phyloP scores from a whole-genome alignment of 306 rosid species.

The Quercus mongolica region DNA sequence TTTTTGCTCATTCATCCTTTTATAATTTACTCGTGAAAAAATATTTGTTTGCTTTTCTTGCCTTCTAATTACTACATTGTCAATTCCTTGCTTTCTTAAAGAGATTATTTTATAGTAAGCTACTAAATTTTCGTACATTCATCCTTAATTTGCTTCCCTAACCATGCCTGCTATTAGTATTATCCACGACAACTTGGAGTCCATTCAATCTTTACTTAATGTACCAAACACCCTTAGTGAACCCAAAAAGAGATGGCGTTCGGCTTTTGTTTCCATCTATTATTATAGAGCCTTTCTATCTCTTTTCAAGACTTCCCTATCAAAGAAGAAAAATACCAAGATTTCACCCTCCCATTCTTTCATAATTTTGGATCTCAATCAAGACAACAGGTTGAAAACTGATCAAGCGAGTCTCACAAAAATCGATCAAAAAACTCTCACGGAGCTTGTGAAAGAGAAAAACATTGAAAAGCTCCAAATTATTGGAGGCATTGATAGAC shows the following conservation, averaged over 20 bases:
- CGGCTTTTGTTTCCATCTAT: slow-evolving; percentile 33
- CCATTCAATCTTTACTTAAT: background rate
- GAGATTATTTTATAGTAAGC: no score
- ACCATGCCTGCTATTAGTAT: no score
- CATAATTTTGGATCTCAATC: background rate
- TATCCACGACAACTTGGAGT: no score
- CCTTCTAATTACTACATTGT: no score
- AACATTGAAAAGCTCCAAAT: slow-evolving; percentile 4
- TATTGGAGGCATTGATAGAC: slow-evolving; percentile 27
- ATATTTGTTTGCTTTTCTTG: no score
- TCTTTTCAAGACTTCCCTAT: background rate
- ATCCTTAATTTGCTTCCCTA: no score
- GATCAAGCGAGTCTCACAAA: no score
- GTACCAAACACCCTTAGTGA: background rate
- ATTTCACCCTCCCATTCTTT: background rate
- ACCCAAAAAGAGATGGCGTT: slow-evolving; percentile 31
- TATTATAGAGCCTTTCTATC: slow-evolving; percentile 32
- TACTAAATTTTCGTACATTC: no score
- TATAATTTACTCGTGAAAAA: no score
- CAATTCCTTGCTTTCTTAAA: background rate
- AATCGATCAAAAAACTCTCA: slow-evolving; percentile 21
- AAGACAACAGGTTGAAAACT: background rate
- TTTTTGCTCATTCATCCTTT: no score
- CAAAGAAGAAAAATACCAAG: background rate
- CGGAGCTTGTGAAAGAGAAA: slow-evolving; percentile 32